These are phyloP conservation scores for Carex littledalei DNA, from an alignment of 176 grass and related monocot species.

Conservation along the genomic window DNA sequence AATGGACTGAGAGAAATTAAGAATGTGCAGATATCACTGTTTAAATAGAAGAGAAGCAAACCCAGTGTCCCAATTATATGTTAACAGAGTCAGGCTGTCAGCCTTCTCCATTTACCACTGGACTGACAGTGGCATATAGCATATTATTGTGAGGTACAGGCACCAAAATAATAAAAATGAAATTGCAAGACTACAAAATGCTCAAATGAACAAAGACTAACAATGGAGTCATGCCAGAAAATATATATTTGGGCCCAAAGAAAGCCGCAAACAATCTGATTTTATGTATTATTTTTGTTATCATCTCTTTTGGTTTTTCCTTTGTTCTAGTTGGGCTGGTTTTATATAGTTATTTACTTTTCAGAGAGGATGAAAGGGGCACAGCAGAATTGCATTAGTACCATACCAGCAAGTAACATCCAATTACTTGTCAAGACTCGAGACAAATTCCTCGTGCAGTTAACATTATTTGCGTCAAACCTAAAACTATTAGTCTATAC, in stretches of 20 bases:
- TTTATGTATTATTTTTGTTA: neutral
- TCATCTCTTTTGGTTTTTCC: neutral
- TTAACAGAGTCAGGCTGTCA: too few species aligned
- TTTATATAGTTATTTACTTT: neutral
- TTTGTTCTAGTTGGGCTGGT: neutral
- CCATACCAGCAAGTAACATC: neutral
- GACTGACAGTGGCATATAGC: neutral
- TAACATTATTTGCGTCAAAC: neutral
- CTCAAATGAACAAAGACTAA: neutral
- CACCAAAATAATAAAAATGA: neutral
- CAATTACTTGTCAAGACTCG: neutral
- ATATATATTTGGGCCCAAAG: neutral
- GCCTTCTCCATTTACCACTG: too few species aligned
- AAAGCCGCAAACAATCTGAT: neutral
- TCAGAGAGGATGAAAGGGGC: neutral
- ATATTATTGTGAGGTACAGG: neutral
- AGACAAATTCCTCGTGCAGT: neutral
- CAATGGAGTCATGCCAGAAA: neutral
- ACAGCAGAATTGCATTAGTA: neutral
- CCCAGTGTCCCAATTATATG: too few species aligned
- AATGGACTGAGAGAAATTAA: too few species aligned
- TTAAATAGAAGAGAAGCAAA: too few species aligned
- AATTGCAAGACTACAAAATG: neutral
- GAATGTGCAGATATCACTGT: too few species aligned
- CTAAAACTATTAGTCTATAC: neutral